These are phyloP conservation scores for Acacia melanoxylon DNA, from an alignment of 306 rosid genomes.

Conservation along the genomic window DNA sequence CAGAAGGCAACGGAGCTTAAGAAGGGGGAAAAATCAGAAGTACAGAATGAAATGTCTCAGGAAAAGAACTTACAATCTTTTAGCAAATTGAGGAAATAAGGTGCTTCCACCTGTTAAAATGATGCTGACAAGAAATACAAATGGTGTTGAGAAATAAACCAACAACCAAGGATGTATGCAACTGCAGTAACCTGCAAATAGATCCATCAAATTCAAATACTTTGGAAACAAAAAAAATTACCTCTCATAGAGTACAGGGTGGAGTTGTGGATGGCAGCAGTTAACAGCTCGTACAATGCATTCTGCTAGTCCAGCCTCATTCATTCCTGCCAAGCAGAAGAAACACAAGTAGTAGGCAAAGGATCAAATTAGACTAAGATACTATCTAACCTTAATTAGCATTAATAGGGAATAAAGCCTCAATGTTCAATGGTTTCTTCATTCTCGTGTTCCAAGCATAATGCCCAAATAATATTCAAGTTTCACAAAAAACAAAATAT, in stretches of 20 bases:
- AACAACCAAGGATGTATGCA: neutral
- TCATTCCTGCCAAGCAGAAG: constrained; percentile 69
- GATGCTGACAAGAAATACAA: constrained; percentile 57
- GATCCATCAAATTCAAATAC: constrained; percentile 5
- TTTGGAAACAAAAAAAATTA: constrained; percentile 26
- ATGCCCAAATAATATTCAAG: neutral
- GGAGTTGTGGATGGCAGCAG: constrained; percentile 84
- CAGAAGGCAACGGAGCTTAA: neutral
- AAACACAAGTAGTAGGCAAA: constrained; percentile 3
- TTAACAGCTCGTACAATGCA: constrained; percentile 86
- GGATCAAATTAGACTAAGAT: constrained; percentile 13
- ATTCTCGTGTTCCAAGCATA: neutral
- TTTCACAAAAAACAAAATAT: neutral
- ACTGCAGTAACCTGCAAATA: constrained; percentile 12
- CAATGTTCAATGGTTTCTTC: neutral
- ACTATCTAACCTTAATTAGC: neutral
- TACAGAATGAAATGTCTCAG: neutral
- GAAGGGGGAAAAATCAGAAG: neutral
- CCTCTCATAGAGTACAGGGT: constrained; percentile 88
- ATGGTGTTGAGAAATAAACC: constrained; percentile 4
- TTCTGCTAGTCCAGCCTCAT: constrained; percentile 92
- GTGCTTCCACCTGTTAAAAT: constrained; percentile 95
- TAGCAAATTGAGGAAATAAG: constrained; percentile 75
- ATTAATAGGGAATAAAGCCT: neutral
- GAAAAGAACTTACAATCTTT: constrained; percentile 71